Evolutionary conservation across 495 filamentous ascomycete genomes (phyloP), one percentile per base, ranked within the genome.

Genomic region (Pseudevernia furfuracea): DNA sequence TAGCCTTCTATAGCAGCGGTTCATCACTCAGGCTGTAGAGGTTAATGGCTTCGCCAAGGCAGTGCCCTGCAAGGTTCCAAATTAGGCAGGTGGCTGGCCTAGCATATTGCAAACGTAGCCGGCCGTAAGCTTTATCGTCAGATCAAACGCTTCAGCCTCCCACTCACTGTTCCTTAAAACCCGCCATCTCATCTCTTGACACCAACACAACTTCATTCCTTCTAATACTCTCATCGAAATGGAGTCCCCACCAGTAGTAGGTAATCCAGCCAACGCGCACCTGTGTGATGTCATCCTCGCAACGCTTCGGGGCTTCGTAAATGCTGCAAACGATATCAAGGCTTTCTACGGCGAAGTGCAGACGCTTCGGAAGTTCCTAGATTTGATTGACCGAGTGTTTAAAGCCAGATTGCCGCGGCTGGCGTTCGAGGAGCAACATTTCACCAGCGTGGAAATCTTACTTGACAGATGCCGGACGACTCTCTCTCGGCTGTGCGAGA

Each of bases 381-480:
- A 59, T 19, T 32, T 64, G 14, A 64, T 64, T 30, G 62, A 64
- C 17, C 23, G 62, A 52, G 57, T 64, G 11, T 58, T 56, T 9
- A 41, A 46, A 14, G 62, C 62, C 3, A 64, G 43, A 4, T n/a
- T 58, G 21, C 43, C 56, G 5, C 56, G 62, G 9, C 53, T 59
- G 56, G 43, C 62, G 10, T 64, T 64, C 21, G 65, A 66, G 25
- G 65, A 66, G 11, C 49, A 66, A 10, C 65, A 66, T 53, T 62
- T 61, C 17, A 62, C 52, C 23, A 48, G 58, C 30, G 34, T 66
- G 3, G 32, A 48, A 32, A 37, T 32, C 23, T 30, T 69, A 14
- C 59, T 69, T 11, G 48, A 48, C 4, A 39, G 65, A 59, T 69
- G 67, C 23, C 61, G 62, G 19, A 12, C 32, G 2, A 58, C 61